Evolutionary conservation across 768 basidiomycete genomes (phyloP), one percentile per base, ranked within the genome.

Genomic region (Mycena epipterygia): DNA sequence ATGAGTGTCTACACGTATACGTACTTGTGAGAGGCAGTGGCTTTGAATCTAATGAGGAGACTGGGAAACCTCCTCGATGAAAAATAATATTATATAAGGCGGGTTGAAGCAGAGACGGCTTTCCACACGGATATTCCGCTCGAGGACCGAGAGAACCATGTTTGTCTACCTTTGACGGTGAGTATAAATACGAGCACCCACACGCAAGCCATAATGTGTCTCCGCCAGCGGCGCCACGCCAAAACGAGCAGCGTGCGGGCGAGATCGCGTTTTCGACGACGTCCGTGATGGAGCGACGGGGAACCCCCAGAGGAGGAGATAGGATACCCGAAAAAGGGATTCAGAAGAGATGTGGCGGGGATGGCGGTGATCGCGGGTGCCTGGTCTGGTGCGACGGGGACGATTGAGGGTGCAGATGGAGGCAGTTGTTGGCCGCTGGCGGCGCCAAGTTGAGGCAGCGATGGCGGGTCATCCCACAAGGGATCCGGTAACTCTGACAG

Each of bases 321-420:
- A 8, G 93, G 91, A 75, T 94, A 94, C 5, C 93, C 93, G 71
- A 88, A 95, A 79, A 90, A 94, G 1, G 93, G 93, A 71, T 93
- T 94, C 44, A 88, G 80, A 41, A 82, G 76, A 30, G 93, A 93
- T 33, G 87, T 89, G 23, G 91, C 53, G 70, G 69, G 64, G 72
- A 71, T 55, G 51, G 59, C 33, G 68, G 71, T 65, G 74, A 71
- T 71, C 71, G 41, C 63, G 49, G 46, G 49, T 64, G 70, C 57
- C 72, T 69, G 48, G 25, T 32, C 23, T 32, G 64, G 39, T 56
- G 60, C 63, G 37, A 60, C 19, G n/a, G n/a, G n/a, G 48, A 49
- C 46, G 51, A 59, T 67, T 48, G 55, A 41, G 61, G 70, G 66
- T 68, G 65, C 52, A 64, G 59, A 68, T 70, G 76, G 58, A 73